phyloP scores from a whole-genome alignment of 192 early-diverging fungal species.

The Umbelopsis sp. region DNA sequence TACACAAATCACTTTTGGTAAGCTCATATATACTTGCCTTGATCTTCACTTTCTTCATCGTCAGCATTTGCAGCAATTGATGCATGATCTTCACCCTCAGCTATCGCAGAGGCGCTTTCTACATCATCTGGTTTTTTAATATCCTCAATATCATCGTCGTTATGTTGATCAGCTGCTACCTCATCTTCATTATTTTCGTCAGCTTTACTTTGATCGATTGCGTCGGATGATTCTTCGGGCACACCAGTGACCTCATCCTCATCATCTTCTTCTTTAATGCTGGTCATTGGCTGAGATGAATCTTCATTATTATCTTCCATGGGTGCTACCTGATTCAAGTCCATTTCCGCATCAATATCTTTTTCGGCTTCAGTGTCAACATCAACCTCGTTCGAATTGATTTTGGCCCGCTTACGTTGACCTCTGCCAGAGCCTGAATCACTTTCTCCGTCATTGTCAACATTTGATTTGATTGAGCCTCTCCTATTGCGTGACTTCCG shows the following conservation, averaged over 20 bases:
- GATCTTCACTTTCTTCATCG: slow-evolving; percentile 19
- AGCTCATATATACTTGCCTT: background rate
- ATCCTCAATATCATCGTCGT: background rate
- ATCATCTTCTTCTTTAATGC: slow-evolving; percentile 15
- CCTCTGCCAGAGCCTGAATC: slow-evolving; percentile 1
- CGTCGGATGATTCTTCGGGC: background rate
- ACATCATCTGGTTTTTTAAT: background rate
- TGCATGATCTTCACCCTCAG: background rate
- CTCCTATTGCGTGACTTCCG: slow-evolving; percentile 3
- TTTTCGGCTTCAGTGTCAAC: background rate
- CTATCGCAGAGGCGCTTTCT: background rate
- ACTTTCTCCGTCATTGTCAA: slow-evolving; percentile 9
- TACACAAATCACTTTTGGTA: background rate
- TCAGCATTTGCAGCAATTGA: background rate
- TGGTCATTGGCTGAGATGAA: background rate
- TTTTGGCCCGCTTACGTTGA: background rate
- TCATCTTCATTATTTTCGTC: background rate
- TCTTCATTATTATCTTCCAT: background rate
- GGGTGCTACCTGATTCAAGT: background rate
- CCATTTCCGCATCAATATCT: background rate
- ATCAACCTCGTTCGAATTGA: background rate
- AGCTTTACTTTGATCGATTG: background rate
- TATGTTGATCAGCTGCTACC: background rate
- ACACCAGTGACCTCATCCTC: background rate
- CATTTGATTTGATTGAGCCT: background rate